Base-by-base conservation (phyloP, 2,329 filamentous ascomycete species). In the Colletotrichum somersetense region DNA sequence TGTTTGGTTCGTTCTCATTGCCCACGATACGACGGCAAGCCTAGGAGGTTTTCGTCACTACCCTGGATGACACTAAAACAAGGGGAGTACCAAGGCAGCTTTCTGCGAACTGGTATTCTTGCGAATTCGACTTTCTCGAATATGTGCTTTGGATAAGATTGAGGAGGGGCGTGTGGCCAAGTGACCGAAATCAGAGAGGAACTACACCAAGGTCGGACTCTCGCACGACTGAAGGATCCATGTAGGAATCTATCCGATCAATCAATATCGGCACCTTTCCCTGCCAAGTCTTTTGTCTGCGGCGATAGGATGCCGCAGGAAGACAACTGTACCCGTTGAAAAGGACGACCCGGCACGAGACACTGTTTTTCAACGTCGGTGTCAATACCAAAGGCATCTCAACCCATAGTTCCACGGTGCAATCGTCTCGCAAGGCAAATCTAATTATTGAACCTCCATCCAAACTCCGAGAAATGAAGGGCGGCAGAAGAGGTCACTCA, bases 401-500 rank as follows among this genome's bases (percentile, higher is more conserved):
- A 38, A n/a, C 14, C 53, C 10, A 33, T 12, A 16, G 3, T 16
- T 3, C 35, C 55, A n/a, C n/a, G 7, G 2, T 42, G 35, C 11
- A n/a, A 40, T 20, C n/a, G n/a, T 23, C 26, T 58, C 18, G 38
- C 33, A 38, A 10, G 33, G 5, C 20, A 38, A 38, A 56, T 30
- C 23, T 23, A 52, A 33, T n/a, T 5, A 12, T 16, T 35, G 14
- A 38, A 18, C 35, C 23, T 44, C 61, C 52, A 18, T 33, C 16
- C 20, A 5, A 23, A n/a, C 23, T 61, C 14, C 23, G 26, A 38
- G 18, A n/a, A 18, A 42, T 55, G 53, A 56, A 56, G 33, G 33
- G 14, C 33, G n/a, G 26, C 33, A 16, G 53, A 56, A 56, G 26
- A 56, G 53, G 33, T n/a, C 61, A 58, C 53, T 53, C 14, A 42